Evolutionary conservation across 208 protist genomes (phyloP), one percentile per base, ranked within the genome.

Genomic region (Trypanosoma mega): DNA sequence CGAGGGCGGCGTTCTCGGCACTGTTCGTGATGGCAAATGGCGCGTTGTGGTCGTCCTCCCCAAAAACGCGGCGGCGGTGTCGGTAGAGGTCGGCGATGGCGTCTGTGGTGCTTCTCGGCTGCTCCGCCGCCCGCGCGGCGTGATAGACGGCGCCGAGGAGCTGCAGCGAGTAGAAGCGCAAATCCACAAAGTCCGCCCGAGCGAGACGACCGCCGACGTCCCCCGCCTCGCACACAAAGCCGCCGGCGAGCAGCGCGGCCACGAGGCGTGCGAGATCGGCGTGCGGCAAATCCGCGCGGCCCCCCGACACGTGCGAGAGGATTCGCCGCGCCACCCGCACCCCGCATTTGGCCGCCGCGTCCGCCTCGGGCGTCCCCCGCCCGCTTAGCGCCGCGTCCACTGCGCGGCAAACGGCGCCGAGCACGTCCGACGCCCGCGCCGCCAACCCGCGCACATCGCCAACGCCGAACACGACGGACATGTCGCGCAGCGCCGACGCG

Each of bases 261-360:
- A 93, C 49, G 41, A 74, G 55, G 11, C 60, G 66, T 9, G 64
- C 57, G n/a, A 93, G 50, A 30, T 66, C 44, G 1, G 48, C 33
- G 48, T 93, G 85, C 14, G 85, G 85, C 12, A 93, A 45, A 73
- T 93, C 85, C 82, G 87, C 50, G 68, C 60, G 9, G 85, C 80
- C 50, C 79, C 68, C 11, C 74, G 72, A 6, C 41, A 50, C 21
- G 77, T 64, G 26, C 50, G 27, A 1, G 71, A 69, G 36, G 80
- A 67, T 20, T 59, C 60, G 6, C 18, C 64, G n/a, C 54, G 34
- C n/a, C n/a, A n/a, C n/a, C n/a, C n/a, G n/a, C n/a, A n/a, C n/a
- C n/a, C n/a, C n/a, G n/a, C n/a, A n/a, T n/a, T n/a, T n/a, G 12
- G 34, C 12, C 12, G 8, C 8, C 12, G 12, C 34, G 6, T 39